Evolutionary conservation across 495 filamentous ascomycete genomes (phyloP), one percentile per base, ranked within the genome.

Genomic region (Aspergillus avenaceus): DNA sequence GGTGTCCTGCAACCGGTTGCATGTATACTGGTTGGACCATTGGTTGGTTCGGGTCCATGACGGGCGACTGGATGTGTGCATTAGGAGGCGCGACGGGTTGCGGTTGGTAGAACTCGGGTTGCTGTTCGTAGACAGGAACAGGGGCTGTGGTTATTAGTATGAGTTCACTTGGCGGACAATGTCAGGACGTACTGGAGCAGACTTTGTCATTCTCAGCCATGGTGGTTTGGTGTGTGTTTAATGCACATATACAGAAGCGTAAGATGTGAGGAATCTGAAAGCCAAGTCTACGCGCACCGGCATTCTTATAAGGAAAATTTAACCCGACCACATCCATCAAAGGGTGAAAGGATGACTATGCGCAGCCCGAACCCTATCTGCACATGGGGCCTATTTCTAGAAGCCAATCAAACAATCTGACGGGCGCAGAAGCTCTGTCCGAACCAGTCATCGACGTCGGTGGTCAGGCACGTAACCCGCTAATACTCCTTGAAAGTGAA

Each of bases 61-160:
- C n/a, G 7, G 46, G 34, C 2, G 40, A 9, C 19, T 16, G 42
- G 16, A 49, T 8, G 46, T 49, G 22, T 34, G 46, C 46, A 40
- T 24, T 27, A 14, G 34, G 43, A 8, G 53, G 42, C 4, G 46
- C 25, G 16, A 26, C 41, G 3, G 36, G 31, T 4, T 34, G 16
- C 1, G 28, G 51, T 18, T 46, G 31, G 11, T 48, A 27, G 37
- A 19, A 42, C 14, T 53, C 19, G 7, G 7, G 26, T 12, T 25
- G 40, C 28, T 54, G 25, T n/a, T 51, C 47, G 34, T 42, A 55
- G 21, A 41, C 25, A 24, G 53, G 53, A 21, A 21, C 45, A n/a
- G 47, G 47, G 12, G 24, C 52, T 55, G 47, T 8, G n/a, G 23
- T 18, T 9, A 26, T 47, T 41, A 42, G 43, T 42, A 26, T 31